A percentile compares a stretch with the other conserved stretches of the same genome.
phyloP scores from a whole-genome alignment of 371 early-diverging fungal genomes.

The Lichtheimia corymbifera region DNA sequence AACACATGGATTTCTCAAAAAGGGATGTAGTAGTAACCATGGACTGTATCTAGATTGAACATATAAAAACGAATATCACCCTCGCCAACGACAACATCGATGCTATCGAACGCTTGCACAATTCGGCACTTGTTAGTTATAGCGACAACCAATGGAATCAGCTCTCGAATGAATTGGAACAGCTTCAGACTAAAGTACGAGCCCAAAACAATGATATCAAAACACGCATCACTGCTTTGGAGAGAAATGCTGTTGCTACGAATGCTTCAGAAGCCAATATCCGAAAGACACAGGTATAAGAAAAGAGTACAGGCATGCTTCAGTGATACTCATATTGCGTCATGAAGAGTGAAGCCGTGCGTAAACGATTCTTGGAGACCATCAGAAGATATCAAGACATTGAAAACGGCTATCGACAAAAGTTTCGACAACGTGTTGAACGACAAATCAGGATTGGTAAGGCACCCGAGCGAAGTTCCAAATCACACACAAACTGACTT shows the following conservation, averaged over 20 bases:
- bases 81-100: conserved; percentile 35
- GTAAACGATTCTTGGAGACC: conserved; percentile 80
- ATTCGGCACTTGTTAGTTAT: conserved; percentile 26
- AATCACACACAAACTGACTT: neutral
- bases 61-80: conserved; percentile 27
- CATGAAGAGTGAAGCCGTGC: conserved; percentile 58
- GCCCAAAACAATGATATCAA: conserved; percentile 30
- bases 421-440: conserved; percentile 83
- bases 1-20: no score
- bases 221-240: conserved; percentile 30
- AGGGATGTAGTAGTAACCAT: no score
- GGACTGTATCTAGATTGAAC: conserved; percentile 25
- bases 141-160: conserved; percentile 42
- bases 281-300: conserved; percentile 33
- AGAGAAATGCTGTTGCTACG: conserved; percentile 26
- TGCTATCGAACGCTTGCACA: conserved; percentile 35
- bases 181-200: conserved; percentile 29
- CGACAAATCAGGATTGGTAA: conserved; percentile 84
- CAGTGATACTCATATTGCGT: no score
- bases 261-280: conserved; percentile 31
- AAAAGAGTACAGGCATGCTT: no score
- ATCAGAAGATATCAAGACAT: conserved; percentile 81
- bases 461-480: neutral
- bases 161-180: conserved; percentile 29
- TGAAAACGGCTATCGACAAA: conserved; percentile 77